A percentile compares a stretch with the other conserved stretches of the same genome.
phyloP scores from a whole-genome alignment of 345 rosid genomes.

The Lepidium didymum region DNA sequence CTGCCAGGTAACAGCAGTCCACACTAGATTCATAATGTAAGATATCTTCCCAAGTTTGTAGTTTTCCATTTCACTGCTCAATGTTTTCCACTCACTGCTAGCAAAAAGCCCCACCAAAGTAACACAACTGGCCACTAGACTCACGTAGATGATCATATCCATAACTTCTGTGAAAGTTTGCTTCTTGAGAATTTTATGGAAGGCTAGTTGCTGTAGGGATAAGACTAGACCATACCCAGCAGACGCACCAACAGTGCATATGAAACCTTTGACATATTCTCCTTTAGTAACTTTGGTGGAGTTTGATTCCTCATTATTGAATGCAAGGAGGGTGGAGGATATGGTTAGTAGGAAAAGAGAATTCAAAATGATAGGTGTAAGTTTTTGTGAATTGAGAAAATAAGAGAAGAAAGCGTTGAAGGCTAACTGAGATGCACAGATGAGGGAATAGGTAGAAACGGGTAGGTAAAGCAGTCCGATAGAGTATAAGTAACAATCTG shows the following conservation, averaged over 20 bases:
- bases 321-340: constrained; percentile 50
- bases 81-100: constrained; percentile 46
- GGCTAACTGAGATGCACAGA: constrained; percentile 49
- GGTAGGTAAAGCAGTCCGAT: constrained; percentile 53
- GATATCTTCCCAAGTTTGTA: constrained; percentile 47
- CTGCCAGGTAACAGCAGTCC: constrained; percentile 50
- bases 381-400: constrained; percentile 45
- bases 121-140: constrained; percentile 29
- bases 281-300: constrained; percentile 5
- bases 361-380: constrained; percentile 42
- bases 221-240: constrained; percentile 40
- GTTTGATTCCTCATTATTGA: constrained; percentile 19
- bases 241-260: constrained; percentile 40
- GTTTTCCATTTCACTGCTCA: constrained; percentile 39
- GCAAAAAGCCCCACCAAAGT: constrained; percentile 41
- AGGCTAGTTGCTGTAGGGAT: constrained; percentile 41
- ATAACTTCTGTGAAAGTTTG: constrained; percentile 30
- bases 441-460: constrained; percentile 46
- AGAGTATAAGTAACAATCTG: constrained; percentile 31
- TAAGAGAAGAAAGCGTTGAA: constrained; percentile 53
- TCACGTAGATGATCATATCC: constrained; percentile 22
- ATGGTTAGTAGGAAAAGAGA: constrained; percentile 46
- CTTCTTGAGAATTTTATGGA: constrained; percentile 31
- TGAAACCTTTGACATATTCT: constrained; percentile 35
- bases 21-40: constrained; percentile 40